Evolutionary conservation across 2,329 filamentous ascomycete genomes (phyloP).

Genomic region (Fusarium cyanostomum): DNA sequence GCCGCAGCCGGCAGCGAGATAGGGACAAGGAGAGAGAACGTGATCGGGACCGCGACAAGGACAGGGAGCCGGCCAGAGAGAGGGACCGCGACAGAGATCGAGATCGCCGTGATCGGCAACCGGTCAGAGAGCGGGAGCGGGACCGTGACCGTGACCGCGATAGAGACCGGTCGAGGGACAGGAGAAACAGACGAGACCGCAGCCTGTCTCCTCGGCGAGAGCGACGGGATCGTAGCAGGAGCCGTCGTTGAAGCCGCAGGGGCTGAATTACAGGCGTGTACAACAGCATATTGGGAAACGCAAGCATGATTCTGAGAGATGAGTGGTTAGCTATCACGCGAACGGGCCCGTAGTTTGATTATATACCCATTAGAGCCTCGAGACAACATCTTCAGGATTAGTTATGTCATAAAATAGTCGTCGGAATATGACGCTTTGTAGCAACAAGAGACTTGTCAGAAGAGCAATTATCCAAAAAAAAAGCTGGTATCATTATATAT

Average conservation of each 20-base stretch:
- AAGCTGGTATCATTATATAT: conserved; percentile 33
- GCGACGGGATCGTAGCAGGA: conserved; percentile 51
- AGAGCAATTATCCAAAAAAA: not conserved
- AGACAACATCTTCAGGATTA: not conserved
- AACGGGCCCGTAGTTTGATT: not conserved
- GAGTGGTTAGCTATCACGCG: not conserved
- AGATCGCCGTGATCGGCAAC: conserved; percentile 37
- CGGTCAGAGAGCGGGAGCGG: conserved; percentile 11
- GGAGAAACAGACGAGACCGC: conserved; percentile 39
- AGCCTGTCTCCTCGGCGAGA: conserved; percentile 50
- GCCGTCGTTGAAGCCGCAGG: conserved; percentile 53
- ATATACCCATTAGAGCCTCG: conserved; percentile 31
- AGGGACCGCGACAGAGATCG: conserved; percentile 32
- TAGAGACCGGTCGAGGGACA: conserved; percentile 32
- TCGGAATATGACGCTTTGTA: not conserved
- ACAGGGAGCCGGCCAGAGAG: conserved; percentile 40
- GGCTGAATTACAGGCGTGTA: conserved; percentile 33
- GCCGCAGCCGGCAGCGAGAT: conserved; percentile 47
- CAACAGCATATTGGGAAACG: not conserved
- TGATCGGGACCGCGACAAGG: conserved; percentile 37
- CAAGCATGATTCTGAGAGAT: not conserved
- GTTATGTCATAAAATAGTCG: not conserved
- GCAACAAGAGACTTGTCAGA: not conserved
- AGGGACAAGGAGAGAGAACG: conserved; percentile 48
- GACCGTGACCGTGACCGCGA: conserved; percentile 25